Base-by-base conservation (phyloP, 2,329 filamentous ascomycete genomes). In the Fusarium bactridioides region DNA sequence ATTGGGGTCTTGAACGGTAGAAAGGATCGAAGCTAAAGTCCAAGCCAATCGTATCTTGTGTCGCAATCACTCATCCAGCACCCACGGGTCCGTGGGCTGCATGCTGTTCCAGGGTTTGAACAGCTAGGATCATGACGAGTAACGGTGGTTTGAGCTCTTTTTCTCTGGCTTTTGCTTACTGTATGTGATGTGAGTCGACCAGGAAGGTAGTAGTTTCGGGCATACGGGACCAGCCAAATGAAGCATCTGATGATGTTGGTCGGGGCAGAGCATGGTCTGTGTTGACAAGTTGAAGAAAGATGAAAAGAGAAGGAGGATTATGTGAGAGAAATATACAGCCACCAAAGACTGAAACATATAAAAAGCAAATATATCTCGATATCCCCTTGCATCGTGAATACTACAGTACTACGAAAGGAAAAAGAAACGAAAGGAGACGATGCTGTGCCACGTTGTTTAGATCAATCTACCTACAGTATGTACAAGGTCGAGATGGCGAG, bases 101-200 rank as follows among this genome's bases (percentile, higher is more conserved):
- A 66, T 53, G 25, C 21, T 29, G 23, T 53, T 50, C 50, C 45
- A 64, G 65, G 64, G 61, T 38, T 60, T 18, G 23, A 29, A 25
- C 51, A 54, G 53, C 70, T 43, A 58, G 70, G 70, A 59, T 73
- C 70, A 64, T 61, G 62, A 29, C 50, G 35, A 64, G 31, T 35
- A 51, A 51, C 47, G 23, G 31, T 55, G 51, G 31, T 45, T n/a
- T 57, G 47, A 33, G 25, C 21, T 38, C 31, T 51, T 45, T 35
- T 57, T 37, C 16, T 35, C 15, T 35, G 33, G 33, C 16, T 35
- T 35, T 55, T 53, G 33, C 33, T 55, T 55, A 29, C 25, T 29
- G 27, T 50, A 50, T 44, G 45, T 58, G 45, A 50, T 44, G 45
- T 59, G 45, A 31, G 35, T 64, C 51, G 35, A 64, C 64, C 35